Evolutionary conservation across 1,284 basidiomycete genomes (phyloP).

Genomic region (Moesziomyces aphidis): DNA sequence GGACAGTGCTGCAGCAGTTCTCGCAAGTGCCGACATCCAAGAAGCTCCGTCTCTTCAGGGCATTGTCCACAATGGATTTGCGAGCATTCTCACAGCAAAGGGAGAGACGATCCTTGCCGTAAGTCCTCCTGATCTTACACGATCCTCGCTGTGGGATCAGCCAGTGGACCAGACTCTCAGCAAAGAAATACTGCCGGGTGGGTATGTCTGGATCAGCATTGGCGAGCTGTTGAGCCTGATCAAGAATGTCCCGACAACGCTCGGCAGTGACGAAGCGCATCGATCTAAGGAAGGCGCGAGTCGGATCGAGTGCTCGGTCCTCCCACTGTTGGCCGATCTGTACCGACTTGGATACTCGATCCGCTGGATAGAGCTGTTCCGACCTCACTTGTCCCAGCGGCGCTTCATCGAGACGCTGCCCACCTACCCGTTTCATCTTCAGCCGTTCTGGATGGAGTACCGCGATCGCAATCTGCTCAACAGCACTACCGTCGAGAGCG

Average conservation of each 20-base stretch:
- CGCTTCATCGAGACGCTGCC: slow-evolving; percentile 24
- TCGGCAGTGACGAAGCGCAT: neutral
- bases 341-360: slow-evolving; percentile 31
- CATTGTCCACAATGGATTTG: neutral
- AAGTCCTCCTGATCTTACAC: neutral
- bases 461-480: slow-evolving; percentile 47
- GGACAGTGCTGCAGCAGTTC: neutral
- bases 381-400: slow-evolving; percentile 15
- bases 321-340: slow-evolving; percentile 8
- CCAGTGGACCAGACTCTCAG: neutral
- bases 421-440: slow-evolving; percentile 40
- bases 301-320: slow-evolving; percentile 7
- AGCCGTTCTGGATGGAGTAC: slow-evolving; percentile 50
- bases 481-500: neutral
- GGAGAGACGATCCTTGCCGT: neutral
- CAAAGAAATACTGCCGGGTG: neutral
- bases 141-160: neutral
- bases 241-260: neutral
- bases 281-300: neutral
- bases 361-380: slow-evolving; percentile 32
- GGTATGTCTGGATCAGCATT: slow-evolving; percentile 7
- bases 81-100: neutral
- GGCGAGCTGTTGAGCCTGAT: slow-evolving; percentile 2
- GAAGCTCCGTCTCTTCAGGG: neutral
- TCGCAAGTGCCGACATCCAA: neutral